A percentile compares a stretch with the other conserved stretches of the same genome.
Evolutionary conservation across 345 rosid species (phyloP).

Genomic region (Eucalyptus globulus): DNA sequence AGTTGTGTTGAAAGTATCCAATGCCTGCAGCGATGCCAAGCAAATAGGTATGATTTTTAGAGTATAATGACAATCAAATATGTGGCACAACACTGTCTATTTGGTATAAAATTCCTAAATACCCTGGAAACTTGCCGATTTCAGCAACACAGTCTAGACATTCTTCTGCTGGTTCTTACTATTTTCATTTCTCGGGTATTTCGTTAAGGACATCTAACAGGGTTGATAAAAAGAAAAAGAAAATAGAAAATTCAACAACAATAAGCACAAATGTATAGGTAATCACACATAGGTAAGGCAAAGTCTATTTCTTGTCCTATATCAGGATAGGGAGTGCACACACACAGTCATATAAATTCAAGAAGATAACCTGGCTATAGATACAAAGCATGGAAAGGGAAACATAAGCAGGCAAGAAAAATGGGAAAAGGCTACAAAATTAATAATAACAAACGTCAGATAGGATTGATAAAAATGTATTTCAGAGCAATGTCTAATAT

Average conservation of each 20-base stretch:
- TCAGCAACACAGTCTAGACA: not conserved
- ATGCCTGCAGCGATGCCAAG: constrained; percentile 36
- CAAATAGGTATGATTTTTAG: not conserved
- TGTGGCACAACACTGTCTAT: not conserved
- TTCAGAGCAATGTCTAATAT: not conserved
- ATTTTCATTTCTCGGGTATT: not conserved
- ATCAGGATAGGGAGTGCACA: not conserved
- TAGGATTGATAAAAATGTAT: not conserved
- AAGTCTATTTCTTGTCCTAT: not conserved
- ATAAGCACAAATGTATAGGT: not conserved
- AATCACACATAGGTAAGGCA: not conserved
- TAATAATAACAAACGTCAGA: not conserved
- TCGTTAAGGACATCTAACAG: not conserved
- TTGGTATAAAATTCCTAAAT: not conserved
- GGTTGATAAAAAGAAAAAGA: not conserved
- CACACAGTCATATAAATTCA: not conserved
- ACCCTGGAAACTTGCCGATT: not conserved
- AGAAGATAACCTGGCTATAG: not conserved
- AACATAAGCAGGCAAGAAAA: not conserved
- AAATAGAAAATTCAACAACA: not conserved
- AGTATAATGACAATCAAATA: not conserved
- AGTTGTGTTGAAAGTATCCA: constrained; percentile 73
- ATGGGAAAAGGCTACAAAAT: not conserved
- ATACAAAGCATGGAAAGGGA: not conserved
- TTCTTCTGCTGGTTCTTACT: not conserved